A percentile compares a stretch with the other conserved stretches of the same genome.
Evolutionary conservation across 805 yeast species (phyloP).

Genomic region (Metschnikowia similis): DNA sequence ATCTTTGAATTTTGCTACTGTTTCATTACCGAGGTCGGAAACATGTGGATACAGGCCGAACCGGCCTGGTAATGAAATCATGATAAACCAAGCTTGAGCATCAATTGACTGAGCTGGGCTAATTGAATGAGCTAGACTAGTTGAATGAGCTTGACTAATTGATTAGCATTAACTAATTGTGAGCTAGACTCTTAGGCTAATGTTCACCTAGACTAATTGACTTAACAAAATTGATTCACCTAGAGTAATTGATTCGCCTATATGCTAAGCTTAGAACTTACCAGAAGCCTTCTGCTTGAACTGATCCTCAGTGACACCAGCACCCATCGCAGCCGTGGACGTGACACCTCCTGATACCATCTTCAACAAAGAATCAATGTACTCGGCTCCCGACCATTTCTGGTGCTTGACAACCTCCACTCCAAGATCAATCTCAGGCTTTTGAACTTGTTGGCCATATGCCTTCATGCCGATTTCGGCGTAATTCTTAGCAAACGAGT

Average conservation of each 20-base stretch:
- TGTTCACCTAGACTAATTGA: too few species aligned
- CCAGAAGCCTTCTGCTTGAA: slow-evolving; percentile 47
- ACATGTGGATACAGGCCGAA: too few species aligned
- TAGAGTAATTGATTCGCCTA: background rate
- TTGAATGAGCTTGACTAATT: too few species aligned
- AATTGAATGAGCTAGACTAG: too few species aligned
- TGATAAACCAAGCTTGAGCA: too few species aligned
- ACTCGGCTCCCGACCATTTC: slow-evolving; percentile 98
- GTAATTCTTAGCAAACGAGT: slow-evolving; percentile 76
- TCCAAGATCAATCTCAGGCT: slow-evolving; percentile 78
- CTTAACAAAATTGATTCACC: too few species aligned
- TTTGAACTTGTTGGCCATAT: slow-evolving; percentile 83
- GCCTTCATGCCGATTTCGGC: slow-evolving; percentile 90
- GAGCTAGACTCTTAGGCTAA: too few species aligned
- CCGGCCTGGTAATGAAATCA: too few species aligned
- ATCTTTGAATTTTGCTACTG: background rate
- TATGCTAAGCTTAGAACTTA: slow-evolving; percentile 14
- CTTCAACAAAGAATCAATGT: slow-evolving; percentile 85
- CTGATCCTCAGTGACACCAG: slow-evolving; percentile 97
- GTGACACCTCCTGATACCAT: slow-evolving; percentile 92
- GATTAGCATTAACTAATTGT: too few species aligned
- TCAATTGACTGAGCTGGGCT: too few species aligned
- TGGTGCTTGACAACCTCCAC: slow-evolving; percentile 97
- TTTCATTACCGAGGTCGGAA: too few species aligned
- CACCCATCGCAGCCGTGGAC: slow-evolving; percentile 97